These are phyloP conservation scores for Chlamydomonas sp. DNA, from an alignment of 139 green algal species.

Conservation along the genomic window DNA sequence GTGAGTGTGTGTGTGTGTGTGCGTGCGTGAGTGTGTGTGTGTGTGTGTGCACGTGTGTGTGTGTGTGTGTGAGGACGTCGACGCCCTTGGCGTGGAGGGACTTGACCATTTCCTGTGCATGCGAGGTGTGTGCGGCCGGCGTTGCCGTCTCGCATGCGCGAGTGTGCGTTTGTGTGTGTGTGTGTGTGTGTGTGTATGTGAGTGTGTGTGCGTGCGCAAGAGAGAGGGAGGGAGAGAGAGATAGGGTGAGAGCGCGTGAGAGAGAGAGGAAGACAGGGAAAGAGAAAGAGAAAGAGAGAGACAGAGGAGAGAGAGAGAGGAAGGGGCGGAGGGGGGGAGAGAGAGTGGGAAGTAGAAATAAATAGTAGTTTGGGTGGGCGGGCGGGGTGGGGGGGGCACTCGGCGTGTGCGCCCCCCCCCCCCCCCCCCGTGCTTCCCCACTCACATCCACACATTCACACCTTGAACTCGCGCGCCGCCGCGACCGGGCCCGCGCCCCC, in stretches of 20 bases:
- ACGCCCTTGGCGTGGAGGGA: constrained; percentile 74
- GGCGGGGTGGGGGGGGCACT: neutral
- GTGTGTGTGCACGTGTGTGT: no score
- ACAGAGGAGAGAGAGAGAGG: no score
- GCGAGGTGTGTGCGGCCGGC: neutral
- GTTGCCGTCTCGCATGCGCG: neutral
- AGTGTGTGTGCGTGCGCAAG: constrained; percentile 88
- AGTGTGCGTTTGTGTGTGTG: no score
- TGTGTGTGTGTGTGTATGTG: constrained; percentile 3
- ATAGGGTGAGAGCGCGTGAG: no score
- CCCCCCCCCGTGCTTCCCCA: no score
- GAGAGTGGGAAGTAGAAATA: neutral
- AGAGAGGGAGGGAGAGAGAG: constrained; percentile 63
- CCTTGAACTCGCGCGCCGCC: constrained; percentile 80
- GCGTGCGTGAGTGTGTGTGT: neutral
- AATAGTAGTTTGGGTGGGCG: neutral
- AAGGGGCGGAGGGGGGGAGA: no score
- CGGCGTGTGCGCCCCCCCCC: no score
- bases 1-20: constrained; percentile 1
- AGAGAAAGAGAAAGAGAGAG: neutral
- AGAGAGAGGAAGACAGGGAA: neutral
- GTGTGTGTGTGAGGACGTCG: constrained; percentile 86
- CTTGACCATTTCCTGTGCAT: no score
- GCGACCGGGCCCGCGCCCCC: constrained; percentile 40
- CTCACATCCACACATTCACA: no score